phyloP scores from a whole-genome alignment of 345 rosid species.

The Raphanus raphanistrum region DNA sequence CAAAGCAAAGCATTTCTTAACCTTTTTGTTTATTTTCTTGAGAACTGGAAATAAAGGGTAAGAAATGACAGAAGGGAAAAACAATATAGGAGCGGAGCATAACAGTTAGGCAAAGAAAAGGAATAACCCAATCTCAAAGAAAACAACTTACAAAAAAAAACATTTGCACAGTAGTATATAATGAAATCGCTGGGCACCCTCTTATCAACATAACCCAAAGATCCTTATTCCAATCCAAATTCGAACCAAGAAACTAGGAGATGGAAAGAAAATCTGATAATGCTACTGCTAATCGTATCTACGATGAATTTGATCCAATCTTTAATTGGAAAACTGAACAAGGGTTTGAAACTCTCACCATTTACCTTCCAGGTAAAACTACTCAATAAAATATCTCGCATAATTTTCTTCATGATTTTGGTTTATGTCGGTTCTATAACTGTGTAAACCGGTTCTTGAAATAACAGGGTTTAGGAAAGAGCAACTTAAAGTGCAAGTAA shows the following conservation, averaged over 20 bases:
- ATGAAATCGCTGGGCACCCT: not conserved
- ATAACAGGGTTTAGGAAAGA: slow-evolving; percentile 43
- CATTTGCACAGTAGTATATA: slow-evolving; percentile 19
- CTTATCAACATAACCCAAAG: slow-evolving; percentile 27
- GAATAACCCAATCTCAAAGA: slow-evolving; percentile 33
- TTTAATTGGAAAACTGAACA: slow-evolving; percentile 37
- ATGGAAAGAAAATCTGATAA: slow-evolving; percentile 32
- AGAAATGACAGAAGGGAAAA: not conserved
- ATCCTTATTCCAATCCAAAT: not conserved
- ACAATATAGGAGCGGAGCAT: slow-evolving; percentile 7
- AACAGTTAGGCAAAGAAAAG: slow-evolving; percentile 34
- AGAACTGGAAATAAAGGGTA: not conserved
- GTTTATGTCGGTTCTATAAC: not conserved
- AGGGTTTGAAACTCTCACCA: slow-evolving; percentile 38
- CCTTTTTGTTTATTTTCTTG: not conserved
- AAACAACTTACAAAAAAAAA: slow-evolving; percentile 7
- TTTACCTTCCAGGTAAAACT: slow-evolving; percentile 42
- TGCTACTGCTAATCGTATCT: slow-evolving; percentile 21
- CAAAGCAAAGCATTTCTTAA: slow-evolving; percentile 34
- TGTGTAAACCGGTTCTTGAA: slow-evolving; percentile 11
- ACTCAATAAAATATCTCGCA: not conserved
- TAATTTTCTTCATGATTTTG: not conserved
- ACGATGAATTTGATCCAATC: slow-evolving; percentile 42
- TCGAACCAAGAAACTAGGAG: slow-evolving; percentile 2
- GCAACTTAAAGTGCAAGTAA: slow-evolving; percentile 45